Base-by-base conservation (phyloP, 306 rosid species). In the Begonia masoniana region DNA sequence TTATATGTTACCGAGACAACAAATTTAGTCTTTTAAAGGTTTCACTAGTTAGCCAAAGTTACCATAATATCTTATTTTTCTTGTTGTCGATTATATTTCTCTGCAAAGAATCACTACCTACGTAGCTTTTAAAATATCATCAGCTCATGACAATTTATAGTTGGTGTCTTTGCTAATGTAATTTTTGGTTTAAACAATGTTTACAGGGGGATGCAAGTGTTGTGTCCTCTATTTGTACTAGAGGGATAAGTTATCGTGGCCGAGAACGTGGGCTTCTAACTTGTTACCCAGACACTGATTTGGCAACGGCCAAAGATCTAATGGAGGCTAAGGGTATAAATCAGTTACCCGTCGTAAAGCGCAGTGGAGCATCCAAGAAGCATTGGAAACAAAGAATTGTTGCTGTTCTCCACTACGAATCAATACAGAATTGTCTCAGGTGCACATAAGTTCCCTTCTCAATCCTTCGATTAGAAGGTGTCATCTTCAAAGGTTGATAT, bases 261-360 rank as follows among this genome's bases (percentile, higher is more conserved):
- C 76, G 63, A 65, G 79, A 62, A 13, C 96, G 99, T 42, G 94
- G 94, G 50, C 68, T 91, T 51, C 58, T 83, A 66, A 91, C 94
- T 50, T 91, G 99, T 61, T 83, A 75, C 60, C 88, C 94, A 17
- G 88, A 81, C 67, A 74, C 82, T 21, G 75, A 61, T 76, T 75
- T 91, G 75, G 82, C 94, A 57, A 67, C 71, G 71, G 94, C 99
- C 56, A 83, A 75, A 76, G 96, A 91, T 56, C 81, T 91, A 61
- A 91, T 91, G 96, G 99, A 91, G 70, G 99, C 99, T 55, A 86
- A 72, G 72, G 99, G 82, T 56, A 59, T 83, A 61, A 86, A 80
- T 67, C 99, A 91, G 72, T 76, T 91, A 56, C 99, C 99, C 0
- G 96, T 91, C 64, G 96, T 91, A 63, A 80, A 77, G 72, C 99